These are phyloP conservation scores for Colletotrichum costaricense DNA, from an alignment of 2,329 filamentous ascomycete genomes.

Conservation along the genomic window DNA sequence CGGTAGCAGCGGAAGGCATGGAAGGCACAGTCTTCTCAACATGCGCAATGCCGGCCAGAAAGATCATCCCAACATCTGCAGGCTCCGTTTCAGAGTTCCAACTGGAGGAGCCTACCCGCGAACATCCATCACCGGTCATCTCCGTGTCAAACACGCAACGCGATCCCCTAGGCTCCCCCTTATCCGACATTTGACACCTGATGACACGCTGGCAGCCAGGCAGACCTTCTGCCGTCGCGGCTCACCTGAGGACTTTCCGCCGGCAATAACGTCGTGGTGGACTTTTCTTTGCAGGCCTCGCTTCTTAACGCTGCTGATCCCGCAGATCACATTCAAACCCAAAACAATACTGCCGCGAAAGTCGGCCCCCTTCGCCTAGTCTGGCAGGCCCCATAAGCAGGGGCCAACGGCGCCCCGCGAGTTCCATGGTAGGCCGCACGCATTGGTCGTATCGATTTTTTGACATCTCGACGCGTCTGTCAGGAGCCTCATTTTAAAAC, in stretches of 20 bases:
- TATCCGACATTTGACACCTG: slow-evolving; percentile 16
- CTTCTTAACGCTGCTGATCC: slow-evolving; percentile 28
- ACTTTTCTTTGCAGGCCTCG: background rate
- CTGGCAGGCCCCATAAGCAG: slow-evolving; percentile 17
- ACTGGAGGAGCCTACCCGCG: slow-evolving; percentile 12
- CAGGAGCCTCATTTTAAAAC: slow-evolving; percentile 24
- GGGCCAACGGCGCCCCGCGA: slow-evolving; percentile 1
- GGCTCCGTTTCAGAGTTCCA: slow-evolving; percentile 32
- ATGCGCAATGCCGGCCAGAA: background rate
- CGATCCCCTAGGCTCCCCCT: slow-evolving; percentile 19
- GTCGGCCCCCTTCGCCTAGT: slow-evolving; percentile 15
- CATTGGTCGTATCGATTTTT: background rate
- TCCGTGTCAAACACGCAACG: slow-evolving; percentile 28
- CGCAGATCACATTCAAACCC: slow-evolving; percentile 34
- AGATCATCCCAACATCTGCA: slow-evolving; percentile 27
- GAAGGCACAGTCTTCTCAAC: background rate
- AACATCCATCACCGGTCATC: slow-evolving; percentile 30
- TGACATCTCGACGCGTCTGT: slow-evolving; percentile 16
- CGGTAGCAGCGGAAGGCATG: slow-evolving; percentile 13
- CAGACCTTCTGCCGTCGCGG: background rate
- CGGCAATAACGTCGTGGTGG: slow-evolving; percentile 6
- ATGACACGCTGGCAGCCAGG: slow-evolving; percentile 3
- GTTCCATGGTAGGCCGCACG: background rate
- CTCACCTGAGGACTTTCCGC: slow-evolving; percentile 4
- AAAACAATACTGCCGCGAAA: slow-evolving; percentile 26